Base-by-base conservation (phyloP, 148 eudicot genomes). In the Arctostaphylos glauca region DNA sequence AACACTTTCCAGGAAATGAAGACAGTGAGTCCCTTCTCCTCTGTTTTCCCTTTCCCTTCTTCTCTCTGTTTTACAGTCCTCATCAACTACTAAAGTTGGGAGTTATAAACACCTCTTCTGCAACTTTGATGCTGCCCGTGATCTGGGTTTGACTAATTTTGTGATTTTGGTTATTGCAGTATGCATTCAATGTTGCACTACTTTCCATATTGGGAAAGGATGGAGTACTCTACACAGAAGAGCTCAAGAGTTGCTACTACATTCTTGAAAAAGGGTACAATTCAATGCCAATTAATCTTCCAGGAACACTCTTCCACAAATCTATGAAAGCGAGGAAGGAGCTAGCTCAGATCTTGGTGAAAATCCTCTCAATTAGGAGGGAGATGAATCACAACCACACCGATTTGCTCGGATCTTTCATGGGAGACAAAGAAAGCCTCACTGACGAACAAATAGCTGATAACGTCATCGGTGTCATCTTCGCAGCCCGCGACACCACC, bases 311-410 rank as follows among this genome's bases (percentile, higher is more conserved):
- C 4, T 97, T 97, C 85, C 88, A 94, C 86, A 90, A 91, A 78
- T 85, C 99, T 38, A 97, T 97, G 99, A 97, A 92, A 83, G 98
- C 99, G 1, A 85, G 99, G 59, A 92, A 92, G 72, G 96, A 93
- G 41, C 59, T 97, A 58, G 94, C 95, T 23, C 90, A 89, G 13
- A 97, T 96, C 78, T 13, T 97, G 68, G 91, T 93, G 5, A 88
- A 92, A 76, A 93, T 94, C 31, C 70, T 97, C 38, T 85, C 90
- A 1, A 55, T 81, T 3, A 84, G 98, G 74, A 87, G 97, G 62
- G 83, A 90, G 52, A 86, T 38, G 84, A 88, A 86, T 60, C 77
- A 85, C 48, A 81, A 87, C 55, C 84, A 89, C 80, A 89, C 76
- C n/a, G 99, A 94, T 86, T 86, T 97, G 79, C 78, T 96, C 47